These are phyloP conservation scores for Phytophthora europaea DNA, from an alignment of 352 stramenopile genomes.

Conservation along the genomic window DNA sequence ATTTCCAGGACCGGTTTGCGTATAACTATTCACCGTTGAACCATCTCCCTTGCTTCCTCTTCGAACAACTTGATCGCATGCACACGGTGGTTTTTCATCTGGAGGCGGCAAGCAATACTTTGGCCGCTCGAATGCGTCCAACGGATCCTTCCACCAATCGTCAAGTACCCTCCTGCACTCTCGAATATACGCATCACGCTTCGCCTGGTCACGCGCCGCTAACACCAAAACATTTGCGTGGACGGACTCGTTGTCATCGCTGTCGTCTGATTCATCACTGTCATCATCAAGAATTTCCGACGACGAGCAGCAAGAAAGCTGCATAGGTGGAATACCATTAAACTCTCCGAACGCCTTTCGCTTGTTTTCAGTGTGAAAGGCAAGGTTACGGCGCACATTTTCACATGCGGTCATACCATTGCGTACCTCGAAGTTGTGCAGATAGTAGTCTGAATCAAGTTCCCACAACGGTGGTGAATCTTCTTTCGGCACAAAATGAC, in stretches of 20 bases:
- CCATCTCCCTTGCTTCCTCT: slow-evolving; percentile 23
- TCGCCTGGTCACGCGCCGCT: slow-evolving; percentile 51
- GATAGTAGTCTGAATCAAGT: slow-evolving; percentile 91
- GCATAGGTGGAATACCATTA: slow-evolving; percentile 32
- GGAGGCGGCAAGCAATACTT: slow-evolving; percentile 43
- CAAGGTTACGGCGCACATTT: slow-evolving; percentile 69
- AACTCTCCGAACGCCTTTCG: slow-evolving; percentile 51
- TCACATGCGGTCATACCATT: slow-evolving; percentile 74
- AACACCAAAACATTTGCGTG: slow-evolving; percentile 32
- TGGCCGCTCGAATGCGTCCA: slow-evolving; percentile 77
- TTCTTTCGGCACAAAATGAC: slow-evolving; percentile 88
- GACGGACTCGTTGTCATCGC: slow-evolving; percentile 40
- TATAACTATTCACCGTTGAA: background rate
- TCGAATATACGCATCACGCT: slow-evolving; percentile 80
- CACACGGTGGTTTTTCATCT: slow-evolving; percentile 35
- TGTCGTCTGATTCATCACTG: slow-evolving; percentile 38
- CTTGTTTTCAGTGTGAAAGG: slow-evolving; percentile 74
- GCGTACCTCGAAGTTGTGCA: slow-evolving; percentile 92
- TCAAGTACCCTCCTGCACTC: slow-evolving; percentile 80
- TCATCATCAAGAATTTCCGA: slow-evolving; percentile 42
- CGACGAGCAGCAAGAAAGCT: slow-evolving; percentile 50
- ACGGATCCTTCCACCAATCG: slow-evolving; percentile 90
- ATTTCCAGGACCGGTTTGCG: slow-evolving; percentile 14
- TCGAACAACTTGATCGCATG: slow-evolving; percentile 34
- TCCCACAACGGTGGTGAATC: slow-evolving; percentile 82